These are phyloP conservation scores for Sporisorium sorghi DNA, from an alignment of 1,284 basidiomycete genomes.

Conservation along the genomic window DNA sequence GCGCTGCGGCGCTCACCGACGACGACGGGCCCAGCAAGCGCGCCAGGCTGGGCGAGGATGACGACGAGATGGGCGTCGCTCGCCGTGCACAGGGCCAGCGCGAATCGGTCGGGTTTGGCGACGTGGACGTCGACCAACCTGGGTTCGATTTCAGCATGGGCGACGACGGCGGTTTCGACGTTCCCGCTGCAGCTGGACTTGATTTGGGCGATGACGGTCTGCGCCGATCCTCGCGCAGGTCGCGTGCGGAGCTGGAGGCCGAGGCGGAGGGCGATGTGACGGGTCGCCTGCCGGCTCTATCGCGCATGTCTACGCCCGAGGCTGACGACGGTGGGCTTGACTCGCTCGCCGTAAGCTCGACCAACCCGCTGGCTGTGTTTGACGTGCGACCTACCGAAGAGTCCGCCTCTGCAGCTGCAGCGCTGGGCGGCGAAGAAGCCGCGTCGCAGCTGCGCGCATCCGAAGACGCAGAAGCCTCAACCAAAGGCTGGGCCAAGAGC, in stretches of 20 bases:
- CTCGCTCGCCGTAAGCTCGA: conserved; percentile 75
- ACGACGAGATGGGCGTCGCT: conserved; percentile 68
- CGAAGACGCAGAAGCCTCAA: conserved; percentile 71
- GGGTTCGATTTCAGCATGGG: conserved; percentile 36
- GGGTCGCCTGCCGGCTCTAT: conserved; percentile 53
- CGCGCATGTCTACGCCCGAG: conserved; percentile 71
- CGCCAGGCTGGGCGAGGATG: conserved; percentile 44
- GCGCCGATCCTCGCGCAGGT: conserved; percentile 47
- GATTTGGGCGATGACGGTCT: conserved; percentile 44
- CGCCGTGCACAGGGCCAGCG: conserved; percentile 34
- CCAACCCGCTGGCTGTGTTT: conserved; percentile 84
- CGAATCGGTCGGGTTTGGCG: conserved; percentile 46
- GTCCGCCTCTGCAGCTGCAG: conserved; percentile 53
- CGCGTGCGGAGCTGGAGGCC: conserved; percentile 29
- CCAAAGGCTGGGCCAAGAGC: conserved; percentile 82
- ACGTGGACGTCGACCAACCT: conserved; percentile 35
- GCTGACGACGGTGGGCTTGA: conserved; percentile 75
- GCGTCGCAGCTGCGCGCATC: conserved; percentile 70
- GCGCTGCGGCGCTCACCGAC: conserved; percentile 68
- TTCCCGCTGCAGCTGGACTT: conserved; percentile 35
- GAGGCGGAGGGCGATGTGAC: conserved; percentile 37
- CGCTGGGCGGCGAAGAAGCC: conserved; percentile 54
- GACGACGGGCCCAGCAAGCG: conserved; percentile 65
- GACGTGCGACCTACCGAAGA: conserved; percentile 74
- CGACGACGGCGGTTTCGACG: conserved; percentile 33